Percentiles rank a stretch among this genome's conserved stretches.
Evolutionary conservation across 768 basidiomycete genomes (phyloP).

Genomic region (Dioszegia crocea): DNA sequence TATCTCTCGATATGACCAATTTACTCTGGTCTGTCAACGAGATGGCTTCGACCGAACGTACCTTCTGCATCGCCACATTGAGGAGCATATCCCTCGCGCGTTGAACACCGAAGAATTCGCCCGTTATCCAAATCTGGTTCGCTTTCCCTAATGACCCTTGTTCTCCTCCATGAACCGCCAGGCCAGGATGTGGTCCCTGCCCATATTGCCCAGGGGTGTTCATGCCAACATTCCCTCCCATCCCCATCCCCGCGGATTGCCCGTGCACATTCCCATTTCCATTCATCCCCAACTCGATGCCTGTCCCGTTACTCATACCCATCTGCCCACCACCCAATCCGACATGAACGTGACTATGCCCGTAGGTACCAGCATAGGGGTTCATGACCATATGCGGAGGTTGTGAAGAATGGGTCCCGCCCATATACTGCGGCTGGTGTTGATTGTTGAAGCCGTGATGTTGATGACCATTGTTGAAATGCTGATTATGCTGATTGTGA

Average conservation of each 20-base stretch:
- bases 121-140: constrained; percentile 91
- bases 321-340: constrained; percentile 28
- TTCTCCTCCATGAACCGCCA: constrained; percentile 14
- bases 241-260: neutral
- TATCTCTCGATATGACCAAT: constrained; percentile 82
- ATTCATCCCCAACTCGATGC: constrained; percentile 49
- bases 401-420: neutral
- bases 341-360: constrained; percentile 30
- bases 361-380: constrained; percentile 6
- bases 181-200: constrained; percentile 47
- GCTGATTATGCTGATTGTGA: constrained; percentile 7
- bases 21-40: constrained; percentile 61
- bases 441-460: constrained; percentile 11
- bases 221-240: too few species aligned
- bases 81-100: constrained; percentile 91
- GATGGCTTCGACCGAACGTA: constrained; percentile 45
- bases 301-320: constrained; percentile 42
- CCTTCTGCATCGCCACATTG: constrained; percentile 81
- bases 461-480: constrained; percentile 12
- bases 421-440: neutral
- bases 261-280: neutral
- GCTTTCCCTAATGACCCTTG: constrained; percentile 56
- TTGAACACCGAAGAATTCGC: constrained; percentile 94
- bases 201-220: constrained; percentile 26
- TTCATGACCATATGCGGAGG: neutral